Evolutionary conservation across 2,329 filamentous ascomycete genomes (phyloP), one percentile per base, ranked within the genome.

Genomic region (Botryotinia narcissicola): DNA sequence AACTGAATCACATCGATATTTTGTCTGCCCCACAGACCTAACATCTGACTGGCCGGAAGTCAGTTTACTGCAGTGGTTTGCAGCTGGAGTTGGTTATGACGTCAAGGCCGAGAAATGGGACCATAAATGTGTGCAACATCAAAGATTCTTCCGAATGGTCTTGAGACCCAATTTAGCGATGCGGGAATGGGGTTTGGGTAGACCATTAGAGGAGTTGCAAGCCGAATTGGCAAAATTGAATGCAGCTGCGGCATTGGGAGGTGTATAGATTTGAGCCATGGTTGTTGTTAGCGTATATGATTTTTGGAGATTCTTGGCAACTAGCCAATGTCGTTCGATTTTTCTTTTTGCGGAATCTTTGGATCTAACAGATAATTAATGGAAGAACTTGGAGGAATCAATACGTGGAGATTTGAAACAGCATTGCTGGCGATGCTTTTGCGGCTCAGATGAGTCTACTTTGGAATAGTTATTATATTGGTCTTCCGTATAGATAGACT

Each of bases 1-100:
- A 3, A 78, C 77, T 7, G 75, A 76, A 51, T 79, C 78, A 1
- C 78, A 80, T 63, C 74, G 78, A n/a, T 80, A 80, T 72, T 79
- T 80, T 59, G 74, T 75, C 6, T 77, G 75, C 35, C 79, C 79
- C 5, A 40, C 63, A 3, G 61, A 74, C 46, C 60, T 78, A 10
- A 42, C 79, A 54, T 51, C 76, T 29, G 76, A 79, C 57, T 80
- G 79, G 79, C 63, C 64, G 9, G 79, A 80, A 70, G 74, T 77
- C 22, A 73, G 74, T 25, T 51, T 75, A 18, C 48, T 73, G 3
- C 77, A 80, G 25, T 80, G 78, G 78, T 80, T 77, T 71, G 78
- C 76, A 10, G 57, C 73, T 46, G 79, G 79, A 16, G 69, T 75
- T 29, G 72, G 73, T 14, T 80, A 79, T 72, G 76, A 75, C 57